Evolutionary conservation across 2,329 filamentous ascomycete genomes (phyloP).

Genomic region (Trichoderma atroviride): DNA sequence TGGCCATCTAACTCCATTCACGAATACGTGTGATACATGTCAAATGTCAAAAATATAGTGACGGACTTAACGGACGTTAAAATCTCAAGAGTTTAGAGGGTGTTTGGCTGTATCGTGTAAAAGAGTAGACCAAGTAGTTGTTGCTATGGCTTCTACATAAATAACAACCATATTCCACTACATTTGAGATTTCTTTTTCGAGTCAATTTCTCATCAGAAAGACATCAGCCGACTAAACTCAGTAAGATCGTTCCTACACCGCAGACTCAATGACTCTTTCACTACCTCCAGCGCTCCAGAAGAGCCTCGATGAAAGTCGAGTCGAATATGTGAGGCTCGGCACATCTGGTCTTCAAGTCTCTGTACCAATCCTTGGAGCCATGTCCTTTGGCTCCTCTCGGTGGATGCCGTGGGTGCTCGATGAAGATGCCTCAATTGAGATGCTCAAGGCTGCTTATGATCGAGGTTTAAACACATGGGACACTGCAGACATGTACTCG

Average conservation of each 20-base stretch:
- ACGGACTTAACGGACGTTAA: background rate
- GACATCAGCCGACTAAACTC: background rate
- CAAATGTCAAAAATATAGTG: background rate
- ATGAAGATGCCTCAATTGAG: conserved; percentile 26
- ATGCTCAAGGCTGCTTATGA: conserved; percentile 31
- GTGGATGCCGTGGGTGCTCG: conserved; percentile 27
- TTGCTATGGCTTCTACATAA: background rate
- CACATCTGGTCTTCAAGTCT: conserved; percentile 21
- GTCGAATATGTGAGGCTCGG: background rate
- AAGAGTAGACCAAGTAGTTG: background rate
- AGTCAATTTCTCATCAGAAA: background rate
- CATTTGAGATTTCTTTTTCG: too few relatives aligned
- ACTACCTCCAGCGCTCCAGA: background rate
- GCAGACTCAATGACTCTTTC: background rate
- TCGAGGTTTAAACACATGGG: conserved; percentile 31
- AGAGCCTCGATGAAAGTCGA: background rate
- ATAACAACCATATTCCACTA: background rate
- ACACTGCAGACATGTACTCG: conserved; percentile 16
- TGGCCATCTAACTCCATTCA: background rate
- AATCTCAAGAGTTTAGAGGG: background rate
- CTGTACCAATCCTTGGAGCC: conserved; percentile 27
- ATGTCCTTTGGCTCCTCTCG: conserved; percentile 23
- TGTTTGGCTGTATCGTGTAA: background rate
- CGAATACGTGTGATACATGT: background rate
- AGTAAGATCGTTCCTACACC: background rate